Base-by-base conservation (phyloP, 495 filamentous ascomycete species). In the Geoglossum glabrum region DNA sequence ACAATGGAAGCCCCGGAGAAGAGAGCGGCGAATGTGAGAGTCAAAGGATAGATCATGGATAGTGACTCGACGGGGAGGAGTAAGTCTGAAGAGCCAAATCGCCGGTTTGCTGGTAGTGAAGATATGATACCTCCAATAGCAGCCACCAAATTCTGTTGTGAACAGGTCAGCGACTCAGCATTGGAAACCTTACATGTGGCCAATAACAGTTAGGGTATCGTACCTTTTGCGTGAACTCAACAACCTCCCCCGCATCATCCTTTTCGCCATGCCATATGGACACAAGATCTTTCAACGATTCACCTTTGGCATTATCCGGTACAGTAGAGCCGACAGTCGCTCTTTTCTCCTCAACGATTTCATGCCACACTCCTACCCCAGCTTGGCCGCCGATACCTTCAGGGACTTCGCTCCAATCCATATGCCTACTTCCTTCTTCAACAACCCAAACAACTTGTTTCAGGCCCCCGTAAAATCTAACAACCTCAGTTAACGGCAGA, bases 381-480 rank as follows among this genome's bases (percentile, higher is more conserved):
- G 90, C 73, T 54, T 73, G 79, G 45, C 81, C 77, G 28, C 82
- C 81, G 43, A 82, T 80, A 17, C 82, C 81, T 61, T 81, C 78
- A 11, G 87, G 87, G 1, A 88, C 80, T 62, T 87, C 86, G 65
- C 88, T 80, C 81, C 80, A 85, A 70, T 94, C 90, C 76, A 97
- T 86, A 65, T 99, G 92, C 60, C 80, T 78, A 70, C 85, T 96
- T 33, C 86, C 87, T 64, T 85, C 75, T 63, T 96, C 92, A 7
- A 92, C 93, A 3, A 96, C 90, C 87, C 89, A 97, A 58, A 96
- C 76, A 15, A 95, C 77, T 57, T 88, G 80, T 57, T 83, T 81
- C 9, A 97, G 72, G 51, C 79, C 75, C 11, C 79, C 71, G 65
- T 84, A 85, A 57, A 71, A 74, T 62, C 81, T 79, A 15, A 79